These are phyloP conservation scores for Penicillium roqueforti DNA, from an alignment of 495 filamentous ascomycete genomes.

Conservation along the genomic window DNA sequence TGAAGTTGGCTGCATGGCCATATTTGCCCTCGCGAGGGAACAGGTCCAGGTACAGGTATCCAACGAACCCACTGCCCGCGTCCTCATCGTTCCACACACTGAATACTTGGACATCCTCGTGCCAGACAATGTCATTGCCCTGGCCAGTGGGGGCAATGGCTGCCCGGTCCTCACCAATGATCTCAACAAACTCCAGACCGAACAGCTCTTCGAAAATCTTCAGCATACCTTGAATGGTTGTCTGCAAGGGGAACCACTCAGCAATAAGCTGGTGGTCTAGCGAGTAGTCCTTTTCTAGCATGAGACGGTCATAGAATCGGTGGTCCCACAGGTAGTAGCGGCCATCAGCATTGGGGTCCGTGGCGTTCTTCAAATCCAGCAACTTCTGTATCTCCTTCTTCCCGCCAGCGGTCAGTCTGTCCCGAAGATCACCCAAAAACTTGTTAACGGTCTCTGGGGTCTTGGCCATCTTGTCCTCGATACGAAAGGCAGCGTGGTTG, in stretches of 20 bases:
- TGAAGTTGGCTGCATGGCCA: conserved; percentile 73
- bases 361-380: conserved; percentile 68
- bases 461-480: conserved; percentile 99
- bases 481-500: conserved; percentile 84
- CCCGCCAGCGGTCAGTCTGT: conserved; percentile 70
- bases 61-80: conserved; percentile 62
- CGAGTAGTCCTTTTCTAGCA: conserved; percentile 86
- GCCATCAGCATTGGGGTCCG: conserved; percentile 63
- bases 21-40: conserved; percentile 66
- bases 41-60: conserved; percentile 68
- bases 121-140: conserved; percentile 65
- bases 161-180: conserved; percentile 57
- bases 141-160: conserved; percentile 53
- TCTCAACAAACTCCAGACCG: conserved; percentile 84
- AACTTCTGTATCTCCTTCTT: conserved; percentile 69
- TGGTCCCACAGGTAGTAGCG: conserved; percentile 92
- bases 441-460: conserved; percentile 76
- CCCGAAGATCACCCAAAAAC: conserved; percentile 78
- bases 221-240: conserved; percentile 85
- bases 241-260: conserved; percentile 88
- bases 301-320: conserved; percentile 81
- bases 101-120: conserved; percentile 65
- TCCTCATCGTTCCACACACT: conserved; percentile 67
- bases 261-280: conserved; percentile 86
- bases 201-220: conserved; percentile 92